Conservation (phyloP, 2,329 filamentous ascomycete genomes). For the Aspergillus eucalypticola region DNA sequence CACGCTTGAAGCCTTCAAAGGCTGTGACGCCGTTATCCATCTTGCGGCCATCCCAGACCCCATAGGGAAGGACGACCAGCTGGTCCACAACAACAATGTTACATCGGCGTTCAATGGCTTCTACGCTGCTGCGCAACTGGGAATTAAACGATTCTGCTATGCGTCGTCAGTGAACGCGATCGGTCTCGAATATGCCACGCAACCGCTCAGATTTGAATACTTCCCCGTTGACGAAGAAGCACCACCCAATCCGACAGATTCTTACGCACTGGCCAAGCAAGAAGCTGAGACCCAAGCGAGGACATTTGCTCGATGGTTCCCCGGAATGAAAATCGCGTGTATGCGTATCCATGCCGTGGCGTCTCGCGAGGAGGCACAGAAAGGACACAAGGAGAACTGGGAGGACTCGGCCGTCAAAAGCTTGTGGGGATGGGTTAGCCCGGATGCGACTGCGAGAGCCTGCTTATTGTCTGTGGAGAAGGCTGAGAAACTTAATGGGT, state of each 20-base stretch:
- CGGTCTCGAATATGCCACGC: slow-evolving; percentile 40
- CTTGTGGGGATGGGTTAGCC: slow-evolving; percentile 41
- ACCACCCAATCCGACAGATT: slow-evolving; percentile 35
- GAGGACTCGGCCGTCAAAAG: slow-evolving; percentile 36
- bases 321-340: slow-evolving; percentile 41
- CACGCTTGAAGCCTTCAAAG: slow-evolving; percentile 33
- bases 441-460: slow-evolving; percentile 37
- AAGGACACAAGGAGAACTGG: slow-evolving; percentile 39
- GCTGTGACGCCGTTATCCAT: slow-evolving; percentile 42
- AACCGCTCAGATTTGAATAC: slow-evolving; percentile 37
- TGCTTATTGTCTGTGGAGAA: slow-evolving; percentile 38
- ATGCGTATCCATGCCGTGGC: slow-evolving; percentile 43
- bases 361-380: slow-evolving; percentile 28
- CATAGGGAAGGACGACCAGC: slow-evolving; percentile 32
- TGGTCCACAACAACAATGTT: slow-evolving; percentile 42
- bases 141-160: slow-evolving; percentile 40
- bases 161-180: slow-evolving; percentile 43
- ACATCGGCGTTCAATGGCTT: slow-evolving; percentile 43
- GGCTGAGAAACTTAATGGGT: slow-evolving; percentile 33
- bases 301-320: slow-evolving; percentile 40
- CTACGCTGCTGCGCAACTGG: slow-evolving; percentile 37
- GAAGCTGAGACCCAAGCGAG: slow-evolving; percentile 38
- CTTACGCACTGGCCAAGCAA: slow-evolving; percentile 40
- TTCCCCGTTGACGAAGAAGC: slow-evolving; percentile 43
- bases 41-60: slow-evolving; percentile 42